Base-by-base conservation (phyloP, 1,284 basidiomycete species). In the Heterobasidion irregulare region DNA sequence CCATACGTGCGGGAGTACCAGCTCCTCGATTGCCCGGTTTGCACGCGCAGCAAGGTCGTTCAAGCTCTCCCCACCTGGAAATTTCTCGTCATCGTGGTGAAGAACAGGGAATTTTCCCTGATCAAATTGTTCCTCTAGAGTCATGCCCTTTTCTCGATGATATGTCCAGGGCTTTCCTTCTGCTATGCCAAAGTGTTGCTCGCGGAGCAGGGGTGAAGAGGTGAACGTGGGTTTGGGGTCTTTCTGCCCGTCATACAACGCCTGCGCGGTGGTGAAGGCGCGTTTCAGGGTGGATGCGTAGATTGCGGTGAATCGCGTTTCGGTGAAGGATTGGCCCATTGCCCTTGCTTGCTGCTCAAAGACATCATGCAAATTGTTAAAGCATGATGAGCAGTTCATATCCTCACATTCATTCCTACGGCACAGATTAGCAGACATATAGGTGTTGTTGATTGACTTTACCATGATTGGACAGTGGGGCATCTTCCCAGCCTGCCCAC, bases 401-500 rank as follows among this genome's bases (percentile, higher is more conserved):
- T 46, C 50, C 79, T 68, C 68, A 84, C 85, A 63, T 81, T 82
- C 76, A 85, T 84, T 38, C 86, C 86, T 89, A 26, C 26, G 26
- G 26, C 26, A 6, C 26, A 26, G 26, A 26, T 48, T 9, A 36
- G 16, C 32, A 38, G 43, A 47, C 32, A 13, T 34, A 50, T 13
- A 48, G 48, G 53, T 8, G 53, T 19, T 55, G 41, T 54, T 12
- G 53, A 44, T 52, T 9, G 15, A 70, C 76, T 10, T 68, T 64
- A 87, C 92, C 93, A 68, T 94, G 89, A 61, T 85, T 85, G 15
- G 89, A 88, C 5, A 95, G 75, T 0, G 89, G 83, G 1, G 92
- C 83, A 69, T 96, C 91, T 57, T 78, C 79, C 80, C 87, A 92
- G 9, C 93, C 93, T 32, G 92, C 90, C 92, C 92, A 94, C 7